phyloP scores from a whole-genome alignment of 108 stramenopile genomes.

The Cylindrotheca closterium region DNA sequence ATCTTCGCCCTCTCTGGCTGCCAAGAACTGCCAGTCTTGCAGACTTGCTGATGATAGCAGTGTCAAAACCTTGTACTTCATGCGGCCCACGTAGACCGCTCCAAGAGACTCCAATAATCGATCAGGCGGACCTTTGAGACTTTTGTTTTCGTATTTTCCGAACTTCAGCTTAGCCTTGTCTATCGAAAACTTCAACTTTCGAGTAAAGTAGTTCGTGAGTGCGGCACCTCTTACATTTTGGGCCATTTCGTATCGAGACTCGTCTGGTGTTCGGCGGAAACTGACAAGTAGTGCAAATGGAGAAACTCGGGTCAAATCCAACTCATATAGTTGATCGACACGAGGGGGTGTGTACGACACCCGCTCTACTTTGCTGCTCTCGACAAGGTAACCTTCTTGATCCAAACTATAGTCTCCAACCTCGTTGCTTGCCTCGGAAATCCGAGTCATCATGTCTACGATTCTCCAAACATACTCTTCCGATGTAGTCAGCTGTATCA shows the following conservation, averaged over 20 bases:
- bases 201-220: constrained; percentile 78
- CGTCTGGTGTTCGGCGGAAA: constrained; percentile 77
- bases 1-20: constrained; percentile 79
- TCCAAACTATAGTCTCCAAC: constrained; percentile 61
- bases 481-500: constrained; percentile 65
- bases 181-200: constrained; percentile 75
- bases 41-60: constrained; percentile 76
- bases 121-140: constrained; percentile 80
- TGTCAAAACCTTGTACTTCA: constrained; percentile 80
- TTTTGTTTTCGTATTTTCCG: constrained; percentile 58
- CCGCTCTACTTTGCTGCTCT: constrained; percentile 47
- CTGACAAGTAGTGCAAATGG: constrained; percentile 73
- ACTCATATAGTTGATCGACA: constrained; percentile 66
- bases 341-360: constrained; percentile 66
- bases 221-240: constrained; percentile 57
- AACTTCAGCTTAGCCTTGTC: constrained; percentile 78
- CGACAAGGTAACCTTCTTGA: constrained; percentile 58
- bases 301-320: constrained; percentile 63
- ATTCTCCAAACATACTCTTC: constrained; percentile 87
- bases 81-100: constrained; percentile 70
- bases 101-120: constrained; percentile 62
- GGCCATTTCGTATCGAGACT: constrained; percentile 54
- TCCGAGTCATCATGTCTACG: constrained; percentile 69
- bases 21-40: constrained; percentile 83
- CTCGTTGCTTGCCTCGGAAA: constrained; percentile 64